phyloP scores from a whole-genome alignment of 768 basidiomycete genomes.

The Mrakia gelida region DNA sequence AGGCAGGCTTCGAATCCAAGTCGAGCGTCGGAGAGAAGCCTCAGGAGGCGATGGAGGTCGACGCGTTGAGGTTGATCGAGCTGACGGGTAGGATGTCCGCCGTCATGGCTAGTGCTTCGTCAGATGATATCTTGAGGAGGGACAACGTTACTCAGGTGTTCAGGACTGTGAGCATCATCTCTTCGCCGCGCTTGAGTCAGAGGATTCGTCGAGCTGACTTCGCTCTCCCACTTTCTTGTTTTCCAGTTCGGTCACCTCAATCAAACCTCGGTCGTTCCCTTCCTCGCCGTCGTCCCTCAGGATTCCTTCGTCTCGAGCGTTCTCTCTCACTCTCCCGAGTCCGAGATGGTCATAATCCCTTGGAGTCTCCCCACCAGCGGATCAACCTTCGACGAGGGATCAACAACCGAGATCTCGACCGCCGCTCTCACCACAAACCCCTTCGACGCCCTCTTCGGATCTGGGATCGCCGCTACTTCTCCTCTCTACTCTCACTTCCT shows the following conservation, averaged over 20 bases:
- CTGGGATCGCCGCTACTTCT: conserved; percentile 43
- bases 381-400: conserved; percentile 42
- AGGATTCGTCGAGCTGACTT: conserved; percentile 42
- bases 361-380: conserved; percentile 64
- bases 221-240: neutral
- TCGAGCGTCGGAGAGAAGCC: neutral
- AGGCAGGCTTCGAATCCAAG: neutral
- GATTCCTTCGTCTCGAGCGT: conserved; percentile 69
- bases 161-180: conserved; percentile 49
- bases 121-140: conserved; percentile 46
- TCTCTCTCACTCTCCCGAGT: conserved; percentile 55
- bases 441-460: conserved; percentile 72
- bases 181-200: conserved; percentile 68
- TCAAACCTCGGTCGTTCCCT: conserved; percentile 60
- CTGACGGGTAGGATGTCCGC: conserved; percentile 82
- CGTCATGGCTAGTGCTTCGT: conserved; percentile 71
- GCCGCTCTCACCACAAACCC: conserved; percentile 49
- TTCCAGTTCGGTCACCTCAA: conserved; percentile 62
- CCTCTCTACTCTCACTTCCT: conserved; percentile 72
- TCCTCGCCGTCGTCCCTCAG: conserved; percentile 69
- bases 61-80: conserved; percentile 78
- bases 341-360: conserved; percentile 76
- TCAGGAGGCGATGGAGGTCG: conserved; percentile 48
- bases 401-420: neutral
- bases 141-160: conserved; percentile 58